Conservation (phyloP, 257 asterid species). For the Solanum chaucha region DNA sequence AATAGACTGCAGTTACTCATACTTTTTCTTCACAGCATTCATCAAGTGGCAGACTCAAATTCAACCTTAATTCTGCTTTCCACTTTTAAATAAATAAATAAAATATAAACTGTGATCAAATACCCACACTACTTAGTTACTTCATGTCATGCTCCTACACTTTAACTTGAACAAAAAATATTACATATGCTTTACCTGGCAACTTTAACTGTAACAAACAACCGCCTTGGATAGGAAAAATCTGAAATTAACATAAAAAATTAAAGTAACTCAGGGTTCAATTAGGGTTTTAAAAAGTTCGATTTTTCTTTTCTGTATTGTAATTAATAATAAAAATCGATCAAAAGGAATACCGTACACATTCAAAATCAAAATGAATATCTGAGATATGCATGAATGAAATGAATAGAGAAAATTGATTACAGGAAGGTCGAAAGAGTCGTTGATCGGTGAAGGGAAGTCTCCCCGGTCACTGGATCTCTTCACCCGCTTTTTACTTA, state of each 20-base stretch:
- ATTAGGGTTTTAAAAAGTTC: constrained; percentile 50
- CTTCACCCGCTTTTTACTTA: neutral
- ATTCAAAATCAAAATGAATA: constrained; percentile 4
- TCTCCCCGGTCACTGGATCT: neutral
- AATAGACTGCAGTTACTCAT: neutral
- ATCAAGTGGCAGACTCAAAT: neutral
- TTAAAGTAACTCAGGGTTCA: constrained; percentile 39
- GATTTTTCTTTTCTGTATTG: neutral
- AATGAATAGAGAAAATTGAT: neutral
- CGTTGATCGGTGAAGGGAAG: constrained; percentile 33
- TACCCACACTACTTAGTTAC: neutral
- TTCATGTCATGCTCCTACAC: constrained; percentile 15
- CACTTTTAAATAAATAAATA: neutral
- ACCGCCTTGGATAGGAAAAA: constrained; percentile 26
- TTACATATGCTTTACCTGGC: constrained; percentile 13
- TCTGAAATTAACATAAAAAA: constrained; percentile 25
- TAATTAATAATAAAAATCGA: neutral
- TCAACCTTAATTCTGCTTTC: neutral
- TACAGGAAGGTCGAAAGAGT: constrained; percentile 18
- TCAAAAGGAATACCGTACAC: neutral
- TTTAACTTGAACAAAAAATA: constrained; percentile 2
- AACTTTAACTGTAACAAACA: constrained; percentile 15
- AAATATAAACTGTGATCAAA: neutral
- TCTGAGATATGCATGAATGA: constrained; percentile 5
- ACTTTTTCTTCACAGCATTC: neutral